Evolutionary conservation across 345 rosid genomes (phyloP).

Genomic region (Sonneratia caseolaris): DNA sequence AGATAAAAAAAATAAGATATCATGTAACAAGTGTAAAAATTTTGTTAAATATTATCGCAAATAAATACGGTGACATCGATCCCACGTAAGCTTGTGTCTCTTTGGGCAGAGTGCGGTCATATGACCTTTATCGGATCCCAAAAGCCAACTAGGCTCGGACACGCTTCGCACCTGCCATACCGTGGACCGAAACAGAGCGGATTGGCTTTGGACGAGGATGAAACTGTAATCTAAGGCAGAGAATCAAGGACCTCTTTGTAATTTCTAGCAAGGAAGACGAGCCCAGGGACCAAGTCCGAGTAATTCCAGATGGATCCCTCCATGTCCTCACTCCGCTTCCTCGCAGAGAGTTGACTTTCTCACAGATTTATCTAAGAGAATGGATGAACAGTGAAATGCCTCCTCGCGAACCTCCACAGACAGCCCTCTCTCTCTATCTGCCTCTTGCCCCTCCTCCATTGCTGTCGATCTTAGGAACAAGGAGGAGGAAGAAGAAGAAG

Average conservation of each 20-base stretch:
- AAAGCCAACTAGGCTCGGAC: background rate
- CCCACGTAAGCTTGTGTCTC: too few species aligned
- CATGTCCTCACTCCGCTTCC: too few species aligned
- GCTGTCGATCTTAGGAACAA: background rate
- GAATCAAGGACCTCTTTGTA: background rate
- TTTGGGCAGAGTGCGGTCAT: too few species aligned
- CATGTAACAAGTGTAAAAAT: too few species aligned
- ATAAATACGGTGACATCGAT: too few species aligned
- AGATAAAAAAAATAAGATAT: too few species aligned
- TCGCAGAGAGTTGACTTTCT: background rate
- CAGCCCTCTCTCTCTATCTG: background rate
- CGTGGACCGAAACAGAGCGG: background rate
- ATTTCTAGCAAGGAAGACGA: background rate
- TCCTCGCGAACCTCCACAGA: background rate
- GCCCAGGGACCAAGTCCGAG: background rate
- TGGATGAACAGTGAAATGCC: background rate
- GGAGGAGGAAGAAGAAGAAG: background rate
- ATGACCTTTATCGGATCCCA: background rate
- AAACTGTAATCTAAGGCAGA: background rate
- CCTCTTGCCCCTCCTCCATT: background rate
- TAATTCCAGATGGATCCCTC: background rate
- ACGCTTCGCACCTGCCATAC: background rate
- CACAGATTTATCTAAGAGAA: background rate
- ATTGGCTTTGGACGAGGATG: background rate
- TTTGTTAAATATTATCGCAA: too few species aligned